phyloP scores from a whole-genome alignment of 768 basidiomycete genomes.

The Leucocoprinus leucothites region DNA sequence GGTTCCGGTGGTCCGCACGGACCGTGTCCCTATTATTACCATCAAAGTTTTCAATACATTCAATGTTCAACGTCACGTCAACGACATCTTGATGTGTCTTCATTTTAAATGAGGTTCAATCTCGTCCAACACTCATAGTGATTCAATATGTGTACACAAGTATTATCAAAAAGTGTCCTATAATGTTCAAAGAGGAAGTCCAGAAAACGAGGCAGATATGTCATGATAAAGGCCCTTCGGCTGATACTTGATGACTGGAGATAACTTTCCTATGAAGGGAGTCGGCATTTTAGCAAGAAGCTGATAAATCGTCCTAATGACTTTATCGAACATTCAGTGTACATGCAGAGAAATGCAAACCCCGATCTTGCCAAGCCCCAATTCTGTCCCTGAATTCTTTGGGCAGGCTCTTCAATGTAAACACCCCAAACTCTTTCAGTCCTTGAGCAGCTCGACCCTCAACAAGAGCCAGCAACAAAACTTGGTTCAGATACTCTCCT shows the following conservation, averaged over 20 bases:
- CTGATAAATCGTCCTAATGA: not conserved
- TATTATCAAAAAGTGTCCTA: not conserved
- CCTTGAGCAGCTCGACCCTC: constrained; percentile 9
- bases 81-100: not conserved
- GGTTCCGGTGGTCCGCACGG: constrained; percentile 1
- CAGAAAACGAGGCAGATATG: too few species aligned
- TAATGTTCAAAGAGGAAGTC: not conserved
- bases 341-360: constrained; percentile 1
- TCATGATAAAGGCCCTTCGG: not conserved
- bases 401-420: constrained; percentile 4
- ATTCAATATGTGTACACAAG: not conserved
- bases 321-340: constrained; percentile 7
- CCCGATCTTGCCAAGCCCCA: not conserved
- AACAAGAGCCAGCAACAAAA: constrained; percentile 26
- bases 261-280: too few species aligned
- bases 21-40: not conserved
- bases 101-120: not conserved
- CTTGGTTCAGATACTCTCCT: constrained; percentile 27
- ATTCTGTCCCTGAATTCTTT: constrained; percentile 7
- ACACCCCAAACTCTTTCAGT: constrained; percentile 2
- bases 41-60: too few species aligned
- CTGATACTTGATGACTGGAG: too few species aligned
- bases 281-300: too few species aligned
- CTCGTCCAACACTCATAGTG: not conserved
- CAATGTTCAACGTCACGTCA: too few species aligned